A percentile compares a stretch with the other conserved stretches of the same genome.
These are phyloP conservation scores for Thermomucor indicae-seudaticae DNA, from an alignment of 371 early-diverging fungal genomes.

Conservation along the genomic window DNA sequence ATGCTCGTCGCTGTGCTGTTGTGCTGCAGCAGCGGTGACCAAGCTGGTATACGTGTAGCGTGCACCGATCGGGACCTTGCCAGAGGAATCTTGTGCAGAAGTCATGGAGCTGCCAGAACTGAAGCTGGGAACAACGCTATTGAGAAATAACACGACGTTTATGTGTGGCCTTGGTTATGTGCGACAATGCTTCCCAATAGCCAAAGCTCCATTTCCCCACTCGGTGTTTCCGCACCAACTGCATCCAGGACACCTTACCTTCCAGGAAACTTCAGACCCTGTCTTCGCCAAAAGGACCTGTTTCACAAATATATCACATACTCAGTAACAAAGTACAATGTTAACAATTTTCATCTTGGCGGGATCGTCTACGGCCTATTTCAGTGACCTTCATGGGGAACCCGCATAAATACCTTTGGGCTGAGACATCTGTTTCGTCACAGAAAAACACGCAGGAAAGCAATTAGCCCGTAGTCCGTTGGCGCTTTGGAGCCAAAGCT, in stretches of 20 bases:
- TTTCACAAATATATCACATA: neutral
- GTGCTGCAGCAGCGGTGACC: constrained; percentile 15
- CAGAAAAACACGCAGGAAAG: no score
- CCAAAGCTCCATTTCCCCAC: constrained; percentile 1
- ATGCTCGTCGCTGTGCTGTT: constrained; percentile 1
- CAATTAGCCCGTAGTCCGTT: no score
- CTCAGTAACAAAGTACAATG: neutral
- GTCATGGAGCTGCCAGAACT: no score
- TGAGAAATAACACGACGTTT: neutral
- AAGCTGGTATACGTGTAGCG: constrained; percentile 42
- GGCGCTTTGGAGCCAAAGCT: no score
- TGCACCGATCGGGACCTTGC: constrained; percentile 31
- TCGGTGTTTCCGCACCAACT: neutral
- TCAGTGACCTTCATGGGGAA: neutral
- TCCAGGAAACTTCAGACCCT: constrained; percentile 40
- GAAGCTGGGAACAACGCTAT: constrained; percentile 33
- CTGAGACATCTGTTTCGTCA: neutral
- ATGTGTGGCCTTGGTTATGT: neutral
- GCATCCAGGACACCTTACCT: constrained; percentile 39
- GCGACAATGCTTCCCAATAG: neutral
- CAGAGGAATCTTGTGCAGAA: constrained; percentile 1
- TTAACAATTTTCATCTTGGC: no score
- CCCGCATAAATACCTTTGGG: neutral
- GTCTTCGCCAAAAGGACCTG: constrained; percentile 48
- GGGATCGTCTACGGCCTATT: no score